A percentile compares a stretch with the other conserved stretches of the same genome.
Evolutionary conservation across 148 eudicot genomes (phyloP).

Genomic region (Silene latifolia): DNA sequence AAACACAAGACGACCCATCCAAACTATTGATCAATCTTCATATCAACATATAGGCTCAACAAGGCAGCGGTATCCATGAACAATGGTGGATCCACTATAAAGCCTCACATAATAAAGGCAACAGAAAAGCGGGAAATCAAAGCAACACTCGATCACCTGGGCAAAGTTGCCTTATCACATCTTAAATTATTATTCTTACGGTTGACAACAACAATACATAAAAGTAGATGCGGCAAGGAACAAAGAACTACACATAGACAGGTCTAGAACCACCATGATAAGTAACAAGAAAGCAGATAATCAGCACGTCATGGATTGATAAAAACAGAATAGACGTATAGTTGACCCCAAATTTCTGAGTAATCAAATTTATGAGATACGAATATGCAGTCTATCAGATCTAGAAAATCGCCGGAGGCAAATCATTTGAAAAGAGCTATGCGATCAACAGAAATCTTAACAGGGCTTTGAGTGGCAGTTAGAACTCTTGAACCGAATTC

Average conservation of each 20-base stretch:
- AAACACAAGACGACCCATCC: not conserved
- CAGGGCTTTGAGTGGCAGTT: no score
- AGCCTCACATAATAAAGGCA: constrained; percentile 6
- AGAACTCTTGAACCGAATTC: no score
- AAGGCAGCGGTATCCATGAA: not conserved
- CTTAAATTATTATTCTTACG: not conserved
- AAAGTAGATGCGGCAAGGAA: not conserved
- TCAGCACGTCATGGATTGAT: not conserved
- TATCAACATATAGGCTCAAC: not conserved
- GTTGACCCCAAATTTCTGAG: no score
- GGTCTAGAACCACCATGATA: not conserved
- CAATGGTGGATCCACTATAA: not conserved
- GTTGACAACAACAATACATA: not conserved
- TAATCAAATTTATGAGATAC: not conserved
- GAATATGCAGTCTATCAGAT: not conserved
- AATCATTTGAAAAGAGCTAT: no score
- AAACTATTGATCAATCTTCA: not conserved
- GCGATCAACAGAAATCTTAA: no score
- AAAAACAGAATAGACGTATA: no score
- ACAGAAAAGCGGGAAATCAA: constrained; percentile 20
- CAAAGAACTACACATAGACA: not conserved
- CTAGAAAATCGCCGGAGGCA: no score
- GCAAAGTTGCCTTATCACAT: constrained; percentile 21
- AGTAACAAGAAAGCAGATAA: constrained; percentile 17
- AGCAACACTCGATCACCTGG: constrained; percentile 8